Evolutionary conservation across 2,329 filamentous ascomycete genomes (phyloP).

Genomic region (Phialemonium atrogriseum): DNA sequence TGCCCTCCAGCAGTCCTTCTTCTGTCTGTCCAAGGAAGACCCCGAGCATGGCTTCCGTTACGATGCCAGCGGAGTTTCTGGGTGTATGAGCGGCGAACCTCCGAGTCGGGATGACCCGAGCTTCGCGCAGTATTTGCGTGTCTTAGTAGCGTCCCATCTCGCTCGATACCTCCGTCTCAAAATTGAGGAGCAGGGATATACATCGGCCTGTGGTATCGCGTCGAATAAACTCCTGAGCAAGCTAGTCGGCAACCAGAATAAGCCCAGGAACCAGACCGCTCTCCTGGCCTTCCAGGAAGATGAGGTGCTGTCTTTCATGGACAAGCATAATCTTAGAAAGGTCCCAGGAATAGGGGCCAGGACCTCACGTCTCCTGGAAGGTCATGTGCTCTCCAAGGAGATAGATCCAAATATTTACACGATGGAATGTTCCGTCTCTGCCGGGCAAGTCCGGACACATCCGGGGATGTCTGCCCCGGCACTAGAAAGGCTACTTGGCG

Average conservation of each 20-base stretch:
- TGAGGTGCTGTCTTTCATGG: constrained; percentile 61
- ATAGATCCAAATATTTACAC: constrained; percentile 24
- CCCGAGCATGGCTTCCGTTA: constrained; percentile 75
- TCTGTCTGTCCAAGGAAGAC: constrained; percentile 64
- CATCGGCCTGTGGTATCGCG: constrained; percentile 77
- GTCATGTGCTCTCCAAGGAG: constrained; percentile 36
- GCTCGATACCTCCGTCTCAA: constrained; percentile 64
- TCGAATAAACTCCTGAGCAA: constrained; percentile 85
- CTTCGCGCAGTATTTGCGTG: constrained; percentile 41
- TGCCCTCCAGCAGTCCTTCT: constrained; percentile 63
- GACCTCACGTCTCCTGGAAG: constrained; percentile 48
- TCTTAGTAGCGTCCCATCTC: constrained; percentile 74
- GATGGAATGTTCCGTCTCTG: constrained; percentile 44
- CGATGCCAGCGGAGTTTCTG: constrained; percentile 60
- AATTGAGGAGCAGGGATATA: constrained; percentile 74
- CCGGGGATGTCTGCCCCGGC: constrained; percentile 53
- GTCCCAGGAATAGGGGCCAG: constrained; percentile 83
- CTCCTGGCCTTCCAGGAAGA: constrained; percentile 57
- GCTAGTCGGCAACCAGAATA: constrained; percentile 73
- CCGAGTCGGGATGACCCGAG: background rate
- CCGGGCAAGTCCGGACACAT: constrained; percentile 54
- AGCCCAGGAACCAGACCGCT: constrained; percentile 82
- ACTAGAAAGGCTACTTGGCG: constrained; percentile 10
- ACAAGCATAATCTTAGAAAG: constrained; percentile 65
- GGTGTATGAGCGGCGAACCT: constrained; percentile 37